These are phyloP conservation scores for Tricharina praecox DNA, from an alignment of 495 filamentous ascomycete species.

Conservation along the genomic window DNA sequence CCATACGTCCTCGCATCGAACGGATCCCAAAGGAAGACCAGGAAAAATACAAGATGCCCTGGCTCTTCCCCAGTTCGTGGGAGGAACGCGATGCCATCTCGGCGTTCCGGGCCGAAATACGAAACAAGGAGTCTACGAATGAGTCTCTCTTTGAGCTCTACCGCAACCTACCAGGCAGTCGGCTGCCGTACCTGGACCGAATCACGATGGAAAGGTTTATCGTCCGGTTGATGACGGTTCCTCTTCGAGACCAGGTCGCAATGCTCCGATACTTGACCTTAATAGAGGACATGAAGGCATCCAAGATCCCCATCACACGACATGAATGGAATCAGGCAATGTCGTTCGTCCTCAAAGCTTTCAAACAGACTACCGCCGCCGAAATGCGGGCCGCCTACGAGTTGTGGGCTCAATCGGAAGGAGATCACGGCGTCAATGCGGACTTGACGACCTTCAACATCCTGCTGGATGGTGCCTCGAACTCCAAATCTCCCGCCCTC, in stretches of 20 bases:
- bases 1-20: neutral
- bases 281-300: conserved; percentile 60
- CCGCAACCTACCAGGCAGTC: conserved; percentile 43
- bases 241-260: conserved; percentile 36
- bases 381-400: conserved; percentile 58
- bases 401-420: conserved; percentile 83
- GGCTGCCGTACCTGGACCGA: conserved; percentile 45
- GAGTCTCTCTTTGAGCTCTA: conserved; percentile 45
- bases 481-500: conserved; percentile 62
- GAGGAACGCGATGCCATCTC: neutral
- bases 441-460: conserved; percentile 74
- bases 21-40: neutral
- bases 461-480: conserved; percentile 74
- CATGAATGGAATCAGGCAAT: conserved; percentile 72
- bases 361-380: conserved; percentile 39
- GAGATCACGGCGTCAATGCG: conserved; percentile 41
- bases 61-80: neutral
- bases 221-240: conserved; percentile 45
- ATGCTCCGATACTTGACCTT: conserved; percentile 73
- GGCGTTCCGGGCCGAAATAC: neutral
- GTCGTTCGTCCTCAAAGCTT: conserved; percentile 55
- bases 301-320: conserved; percentile 43
- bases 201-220: conserved; percentile 47
- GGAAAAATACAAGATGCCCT: neutral
- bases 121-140: conserved; percentile 26